A percentile compares a stretch with the other conserved stretches of the same genome.
Conservation (phyloP, 129 eudicot species). For the Tanacetum coccineum region DNA sequence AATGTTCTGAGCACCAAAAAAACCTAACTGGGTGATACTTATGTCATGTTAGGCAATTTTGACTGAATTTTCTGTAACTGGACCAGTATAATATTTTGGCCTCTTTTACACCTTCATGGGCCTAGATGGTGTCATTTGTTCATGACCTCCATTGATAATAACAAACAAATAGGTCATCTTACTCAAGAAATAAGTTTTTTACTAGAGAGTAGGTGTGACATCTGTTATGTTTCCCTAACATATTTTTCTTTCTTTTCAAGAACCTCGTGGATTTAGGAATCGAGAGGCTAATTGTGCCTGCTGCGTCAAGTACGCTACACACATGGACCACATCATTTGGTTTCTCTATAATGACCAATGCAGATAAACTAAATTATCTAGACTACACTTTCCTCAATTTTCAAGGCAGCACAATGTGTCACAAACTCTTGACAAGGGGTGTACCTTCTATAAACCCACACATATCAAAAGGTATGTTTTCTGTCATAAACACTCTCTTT, state of each 20-base stretch:
- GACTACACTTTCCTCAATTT: constrained; percentile 60
- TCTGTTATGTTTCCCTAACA: neutral
- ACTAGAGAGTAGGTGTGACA: neutral
- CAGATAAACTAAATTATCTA: constrained; percentile 48
- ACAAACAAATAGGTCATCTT: neutral
- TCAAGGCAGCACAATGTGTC: constrained; percentile 73
- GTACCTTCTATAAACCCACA: neutral
- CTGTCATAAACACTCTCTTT: neutral
- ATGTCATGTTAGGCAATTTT: neutral
- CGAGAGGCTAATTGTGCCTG: constrained; percentile 68
- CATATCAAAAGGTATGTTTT: neutral
- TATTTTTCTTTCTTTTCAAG: constrained; percentile 23
- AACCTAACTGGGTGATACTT: neutral
- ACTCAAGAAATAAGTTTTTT: neutral
- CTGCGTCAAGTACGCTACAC: constrained; percentile 45
- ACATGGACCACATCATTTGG: constrained; percentile 80
- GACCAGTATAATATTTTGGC: neutral
- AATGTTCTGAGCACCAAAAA: neutral
- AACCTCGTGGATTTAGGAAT: constrained; percentile 57
- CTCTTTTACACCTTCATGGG: neutral
- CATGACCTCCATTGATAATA: neutral
- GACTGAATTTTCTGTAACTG: neutral
- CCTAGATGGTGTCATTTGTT: neutral
- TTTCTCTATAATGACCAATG: constrained; percentile 42
- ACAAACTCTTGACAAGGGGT: constrained; percentile 35